Evolutionary conservation across 2,329 filamentous ascomycete species (phyloP).

Genomic region (Beauveria scarabaeidicola): DNA sequence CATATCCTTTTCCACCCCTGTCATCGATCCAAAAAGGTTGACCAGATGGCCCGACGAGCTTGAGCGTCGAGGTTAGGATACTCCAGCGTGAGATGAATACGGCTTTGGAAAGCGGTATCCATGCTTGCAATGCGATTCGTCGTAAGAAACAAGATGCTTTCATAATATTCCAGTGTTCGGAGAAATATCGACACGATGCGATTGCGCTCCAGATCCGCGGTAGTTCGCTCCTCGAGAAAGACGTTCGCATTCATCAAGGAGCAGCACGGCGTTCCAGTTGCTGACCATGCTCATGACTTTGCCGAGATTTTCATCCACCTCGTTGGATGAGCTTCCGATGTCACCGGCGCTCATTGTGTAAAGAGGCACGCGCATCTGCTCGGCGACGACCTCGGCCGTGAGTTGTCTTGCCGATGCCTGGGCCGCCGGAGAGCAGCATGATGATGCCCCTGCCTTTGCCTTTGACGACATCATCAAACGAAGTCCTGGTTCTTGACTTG

Average conservation of each 20-base stretch:
- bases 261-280: conserved; percentile 74
- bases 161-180: conserved; percentile 80
- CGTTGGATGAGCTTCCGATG: conserved; percentile 66
- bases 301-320: conserved; percentile 67
- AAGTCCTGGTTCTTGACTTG: conserved; percentile 69
- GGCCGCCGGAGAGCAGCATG: conserved; percentile 70
- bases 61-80: conserved; percentile 67
- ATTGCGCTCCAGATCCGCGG: conserved; percentile 77
- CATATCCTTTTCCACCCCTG: conserved; percentile 49
- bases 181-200: conserved; percentile 82
- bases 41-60: conserved; percentile 73
- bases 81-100: conserved; percentile 75
- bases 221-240: conserved; percentile 73
- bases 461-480: conserved; percentile 72
- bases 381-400: conserved; percentile 78
- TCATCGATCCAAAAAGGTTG: conserved; percentile 67
- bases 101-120: conserved; percentile 80
- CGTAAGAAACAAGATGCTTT: conserved; percentile 82
- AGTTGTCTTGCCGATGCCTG: conserved; percentile 81
- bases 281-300: conserved; percentile 81
- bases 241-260: conserved; percentile 84
- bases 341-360: conserved; percentile 80
- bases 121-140: conserved; percentile 84
- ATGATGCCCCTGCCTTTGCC: conserved; percentile 88
- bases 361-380: conserved; percentile 69